A percentile compares a stretch with the other conserved stretches of the same genome.
phyloP scores from a whole-genome alignment of 2,329 filamentous ascomycete species.

The Fusarium sp. region DNA sequence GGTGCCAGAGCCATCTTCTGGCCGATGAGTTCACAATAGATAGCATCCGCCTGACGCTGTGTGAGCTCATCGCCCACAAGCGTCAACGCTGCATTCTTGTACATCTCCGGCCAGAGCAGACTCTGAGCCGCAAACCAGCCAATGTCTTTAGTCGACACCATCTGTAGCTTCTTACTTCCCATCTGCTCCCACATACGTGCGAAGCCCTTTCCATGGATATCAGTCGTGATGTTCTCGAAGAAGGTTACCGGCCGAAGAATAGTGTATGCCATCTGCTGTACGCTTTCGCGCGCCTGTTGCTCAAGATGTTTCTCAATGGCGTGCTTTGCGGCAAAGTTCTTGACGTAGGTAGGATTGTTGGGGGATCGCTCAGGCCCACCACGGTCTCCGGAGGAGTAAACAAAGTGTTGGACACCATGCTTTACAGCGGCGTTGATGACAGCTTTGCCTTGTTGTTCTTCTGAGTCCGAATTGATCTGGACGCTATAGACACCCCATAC shows the following conservation, averaged over 20 bases:
- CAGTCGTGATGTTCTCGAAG: slow-evolving; percentile 58
- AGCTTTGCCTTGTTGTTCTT: slow-evolving; percentile 1
- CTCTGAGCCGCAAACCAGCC: slow-evolving; percentile 53
- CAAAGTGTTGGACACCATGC: not conserved
- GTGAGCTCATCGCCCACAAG: slow-evolving; percentile 32
- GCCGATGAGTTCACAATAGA: slow-evolving; percentile 2
- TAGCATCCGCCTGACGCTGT: slow-evolving; percentile 13
- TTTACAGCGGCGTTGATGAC: not conserved
- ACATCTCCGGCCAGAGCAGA: slow-evolving; percentile 47
- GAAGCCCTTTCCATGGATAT: slow-evolving; percentile 46
- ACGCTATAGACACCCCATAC: slow-evolving; percentile 4
- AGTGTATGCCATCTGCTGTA: slow-evolving; percentile 60
- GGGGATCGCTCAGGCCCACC: not conserved
- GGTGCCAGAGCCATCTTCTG: slow-evolving; percentile 14
- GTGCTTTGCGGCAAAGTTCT: slow-evolving; percentile 70
- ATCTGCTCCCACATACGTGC: slow-evolving; percentile 41
- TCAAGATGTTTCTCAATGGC: slow-evolving; percentile 47
- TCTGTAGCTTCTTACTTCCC: slow-evolving; percentile 44
- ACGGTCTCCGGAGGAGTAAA: not conserved
- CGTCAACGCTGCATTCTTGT: slow-evolving; percentile 13
- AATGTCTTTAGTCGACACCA: slow-evolving; percentile 53
- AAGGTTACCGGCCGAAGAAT: slow-evolving; percentile 68
- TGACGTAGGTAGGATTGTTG: not conserved
- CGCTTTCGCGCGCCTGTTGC: not conserved
- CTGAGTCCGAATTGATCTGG: not conserved